Evolutionary conservation across 192 early-diverging fungal genomes (phyloP), one percentile per base, ranked within the genome.

Genomic region (Backusella tarrabulga): DNA sequence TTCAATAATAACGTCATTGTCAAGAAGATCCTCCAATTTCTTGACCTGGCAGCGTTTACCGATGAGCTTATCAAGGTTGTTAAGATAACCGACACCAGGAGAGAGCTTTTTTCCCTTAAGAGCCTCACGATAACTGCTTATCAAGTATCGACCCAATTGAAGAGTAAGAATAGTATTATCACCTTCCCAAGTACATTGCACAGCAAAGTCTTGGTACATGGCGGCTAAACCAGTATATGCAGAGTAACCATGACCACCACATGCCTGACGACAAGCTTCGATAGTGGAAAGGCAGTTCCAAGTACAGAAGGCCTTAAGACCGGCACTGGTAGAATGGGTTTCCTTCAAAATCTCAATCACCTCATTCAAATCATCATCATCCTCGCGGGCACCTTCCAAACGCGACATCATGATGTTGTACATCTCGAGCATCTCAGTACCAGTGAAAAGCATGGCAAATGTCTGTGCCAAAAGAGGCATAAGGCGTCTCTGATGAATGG

Each of bases 221-320:
- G 89, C 88, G 46, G 96, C 91, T 19, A 97, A 90, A 2, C 94
- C 96, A 6, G 96, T 95, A 89, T 96, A 96, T 11, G 93, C 90
- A 74, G 93, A 94, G 87, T 97, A 97, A 34, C 96, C 96, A 77
- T 97, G 96, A 42, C 96, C 96, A 79, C 96, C 96, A 68, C 93
- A 88, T n/a, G 94, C 87, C 85, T 96, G 96, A 26, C 96, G 90
- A 84, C 94, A 96, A 80, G 95, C 91, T 82, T 97, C 95, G 70
- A 97, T 97, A 46, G 92, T 94, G 80, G 92, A 91, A 42, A 96
- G 87, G 34, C 92, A 93, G 78, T 91, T 93, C 93, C 95, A 97
- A 5, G 96, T 97, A 83, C 95, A 95, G 79, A 96, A 96, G 52
- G 94, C 95, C 85, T 97, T 97, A 74, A 97, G 87, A 56, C 96